These are phyloP conservation scores for Fraxinus americana DNA, from an alignment of 257 asterid species.

Conservation along the genomic window DNA sequence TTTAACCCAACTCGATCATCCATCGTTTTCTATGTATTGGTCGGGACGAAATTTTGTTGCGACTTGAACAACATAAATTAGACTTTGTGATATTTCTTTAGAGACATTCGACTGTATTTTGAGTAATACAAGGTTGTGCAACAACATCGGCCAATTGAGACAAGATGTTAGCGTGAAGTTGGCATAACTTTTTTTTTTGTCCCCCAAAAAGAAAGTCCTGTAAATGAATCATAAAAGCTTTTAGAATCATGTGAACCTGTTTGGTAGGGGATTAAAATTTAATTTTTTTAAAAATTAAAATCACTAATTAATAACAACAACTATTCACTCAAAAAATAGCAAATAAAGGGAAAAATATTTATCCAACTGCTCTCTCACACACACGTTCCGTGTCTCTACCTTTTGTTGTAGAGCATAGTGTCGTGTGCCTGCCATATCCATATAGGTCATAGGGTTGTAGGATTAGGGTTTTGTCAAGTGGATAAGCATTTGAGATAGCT, in stretches of 20 bases:
- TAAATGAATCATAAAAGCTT: too few species aligned
- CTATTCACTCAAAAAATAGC: too few species aligned
- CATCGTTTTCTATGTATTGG: conserved; percentile 17
- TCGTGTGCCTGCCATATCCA: background rate
- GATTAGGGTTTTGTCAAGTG: background rate
- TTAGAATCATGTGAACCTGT: too few species aligned
- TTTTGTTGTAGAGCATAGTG: background rate
- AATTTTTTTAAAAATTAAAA: too few species aligned
- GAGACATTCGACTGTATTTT: background rate
- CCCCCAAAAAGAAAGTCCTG: too few species aligned
- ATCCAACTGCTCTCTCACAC: too few species aligned
- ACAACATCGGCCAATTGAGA: background rate
- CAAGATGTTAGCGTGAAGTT: background rate
- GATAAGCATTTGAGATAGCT: background rate
- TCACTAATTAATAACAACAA: too few species aligned
- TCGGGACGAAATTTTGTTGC: conserved; percentile 36
- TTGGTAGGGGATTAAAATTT: too few species aligned
- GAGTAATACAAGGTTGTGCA: background rate
- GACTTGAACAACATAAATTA: conserved; percentile 11
- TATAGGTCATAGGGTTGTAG: background rate
- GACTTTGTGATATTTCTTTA: background rate
- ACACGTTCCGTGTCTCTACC: background rate
- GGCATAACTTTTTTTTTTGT: too few species aligned
- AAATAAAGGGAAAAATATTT: too few species aligned
- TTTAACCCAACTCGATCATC: conserved; percentile 23